Conservation (phyloP, 1,284 basidiomycete species). For the Rhodotorula sp. region DNA sequence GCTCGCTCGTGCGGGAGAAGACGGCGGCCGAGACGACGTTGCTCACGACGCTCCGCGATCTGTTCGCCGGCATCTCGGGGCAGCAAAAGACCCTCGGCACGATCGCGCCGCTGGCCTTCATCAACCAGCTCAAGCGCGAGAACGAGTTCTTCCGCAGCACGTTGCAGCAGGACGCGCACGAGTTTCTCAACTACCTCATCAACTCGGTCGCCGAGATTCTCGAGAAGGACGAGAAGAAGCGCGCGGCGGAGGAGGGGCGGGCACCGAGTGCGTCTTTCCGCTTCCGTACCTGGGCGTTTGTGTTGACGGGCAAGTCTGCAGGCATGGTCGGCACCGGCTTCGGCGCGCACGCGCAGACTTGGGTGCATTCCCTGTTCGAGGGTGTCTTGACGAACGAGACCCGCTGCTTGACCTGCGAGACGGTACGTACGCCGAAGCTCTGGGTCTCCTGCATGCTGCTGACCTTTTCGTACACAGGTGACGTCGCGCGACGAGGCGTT, state of each 20-base stretch:
- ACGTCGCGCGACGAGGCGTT: slow-evolving; percentile 95
- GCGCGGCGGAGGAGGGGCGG: slow-evolving; percentile 27
- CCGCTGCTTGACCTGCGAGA: slow-evolving; percentile 94
- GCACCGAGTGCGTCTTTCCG: slow-evolving; percentile 13
- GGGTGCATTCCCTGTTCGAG: slow-evolving; percentile 90
- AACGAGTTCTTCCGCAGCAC: slow-evolving; percentile 83
- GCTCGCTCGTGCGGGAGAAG: slow-evolving; percentile 42
- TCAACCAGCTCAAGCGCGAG: slow-evolving; percentile 83
- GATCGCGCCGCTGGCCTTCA: slow-evolving; percentile 80
- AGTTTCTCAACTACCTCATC: slow-evolving; percentile 91
- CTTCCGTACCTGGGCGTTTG: fast-evolving
- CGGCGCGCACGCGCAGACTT: slow-evolving; percentile 61
- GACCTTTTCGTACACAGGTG: slow-evolving; percentile 57
- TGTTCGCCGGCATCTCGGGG: slow-evolving; percentile 77
- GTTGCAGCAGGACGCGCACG: slow-evolving; percentile 64
- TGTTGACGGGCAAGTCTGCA: slow-evolving; percentile 27
- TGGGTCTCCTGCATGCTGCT: not conserved
- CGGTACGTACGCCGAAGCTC: slow-evolving; percentile 56
- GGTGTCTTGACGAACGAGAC: slow-evolving; percentile 95
- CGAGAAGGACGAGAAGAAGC: slow-evolving; percentile 61
- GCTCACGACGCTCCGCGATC: slow-evolving; percentile 81
- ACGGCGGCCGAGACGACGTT: slow-evolving; percentile 59
- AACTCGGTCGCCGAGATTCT: slow-evolving; percentile 93
- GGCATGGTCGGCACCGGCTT: slow-evolving; percentile 42
- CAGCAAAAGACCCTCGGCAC: slow-evolving; percentile 63